Base-by-base conservation (phyloP, 129 eudicot species). In the Rutidosis leptorrhynchoides region DNA sequence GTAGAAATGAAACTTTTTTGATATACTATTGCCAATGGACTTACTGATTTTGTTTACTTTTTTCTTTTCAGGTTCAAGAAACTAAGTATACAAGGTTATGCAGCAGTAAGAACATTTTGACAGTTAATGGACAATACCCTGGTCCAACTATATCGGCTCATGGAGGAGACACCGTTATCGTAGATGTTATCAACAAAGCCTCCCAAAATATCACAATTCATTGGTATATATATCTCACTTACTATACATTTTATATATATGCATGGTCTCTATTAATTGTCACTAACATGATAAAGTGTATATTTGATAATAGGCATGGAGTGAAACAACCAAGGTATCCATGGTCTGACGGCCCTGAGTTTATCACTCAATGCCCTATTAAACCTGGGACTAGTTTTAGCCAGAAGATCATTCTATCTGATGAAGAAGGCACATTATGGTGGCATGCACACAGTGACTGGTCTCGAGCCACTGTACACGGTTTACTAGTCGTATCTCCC, bases 391-490 rank as follows among this genome's bases (percentile, higher is more conserved):
- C 56, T 15, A 48, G 12, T 0, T 81, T 69, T 24, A 80, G 54
- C 3, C 70, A 84, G 16, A 74, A 58, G 46, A 53, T 84, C 2
- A 62, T 52, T 27, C 57, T 84, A 30, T 59, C 81, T 5, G 63
- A 40, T 6, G 89, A 84, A 64, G 83, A 80, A 78, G 89, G 85
- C 5, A 84, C 89, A 25, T 5, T 83, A 2, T 83, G 89, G 89
- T 83, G 85, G 89, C 85, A 80, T 60, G 89, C 89, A 3, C 89
- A 83, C 16, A 83, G 85, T 14, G 85, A 69, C 16, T 83, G 85
- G 85, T 68, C 84, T 32, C 78, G 87, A 25, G 87, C 87, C 17
- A 83, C 84, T 0, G 72, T 79, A 1, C 79, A 83, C 53, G 87
- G 87, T 3, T 52, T 64, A 2, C 72, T 83, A 24, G 37, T 79